These are phyloP conservation scores for Podaxis sp. DNA, from an alignment of 768 basidiomycete species.

Conservation along the genomic window DNA sequence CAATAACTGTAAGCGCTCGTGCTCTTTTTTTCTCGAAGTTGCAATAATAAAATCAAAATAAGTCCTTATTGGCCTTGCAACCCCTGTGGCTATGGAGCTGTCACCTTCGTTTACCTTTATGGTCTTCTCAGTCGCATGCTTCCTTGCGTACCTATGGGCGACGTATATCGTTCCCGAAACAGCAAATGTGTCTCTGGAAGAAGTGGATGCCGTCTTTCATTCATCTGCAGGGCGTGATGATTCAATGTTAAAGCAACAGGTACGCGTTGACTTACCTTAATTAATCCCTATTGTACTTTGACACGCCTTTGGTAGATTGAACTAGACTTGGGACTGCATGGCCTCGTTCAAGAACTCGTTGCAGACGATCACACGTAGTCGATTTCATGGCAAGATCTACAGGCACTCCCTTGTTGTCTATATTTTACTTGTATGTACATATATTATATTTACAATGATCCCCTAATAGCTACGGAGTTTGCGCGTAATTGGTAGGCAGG, in stretches of 20 bases:
- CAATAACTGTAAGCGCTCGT: conserved; percentile 64
- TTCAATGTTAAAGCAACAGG: conserved; percentile 47
- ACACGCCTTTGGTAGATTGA: conserved; percentile 47
- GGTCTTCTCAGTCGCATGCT: conserved; percentile 62
- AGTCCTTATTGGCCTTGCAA: conserved; percentile 78
- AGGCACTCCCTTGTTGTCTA: not conserved
- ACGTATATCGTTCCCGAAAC: conserved; percentile 73
- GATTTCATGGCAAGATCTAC: not conserved
- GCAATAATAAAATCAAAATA: not conserved
- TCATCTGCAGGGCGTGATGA: conserved; percentile 60
- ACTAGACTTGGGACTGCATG: conserved; percentile 48
- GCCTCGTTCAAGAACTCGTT: conserved; percentile 39
- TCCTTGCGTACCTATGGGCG: conserved; percentile 69
- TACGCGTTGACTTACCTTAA: conserved; percentile 23
- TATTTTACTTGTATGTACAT: not conserved
- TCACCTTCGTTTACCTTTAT: conserved; percentile 72
- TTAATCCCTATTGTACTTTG: not conserved
- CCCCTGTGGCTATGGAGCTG: conserved; percentile 59
- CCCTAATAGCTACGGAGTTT: not conserved
- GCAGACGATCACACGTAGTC: conserved; percentile 12
- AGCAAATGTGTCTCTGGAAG: conserved; percentile 71
- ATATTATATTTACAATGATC: not conserved
- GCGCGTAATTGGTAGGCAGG: not conserved
- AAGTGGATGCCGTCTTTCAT: conserved; percentile 68
- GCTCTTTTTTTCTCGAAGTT: not conserved